Evolutionary conservation across 768 basidiomycete species (phyloP).

Genomic region (Russula olivacea): DNA sequence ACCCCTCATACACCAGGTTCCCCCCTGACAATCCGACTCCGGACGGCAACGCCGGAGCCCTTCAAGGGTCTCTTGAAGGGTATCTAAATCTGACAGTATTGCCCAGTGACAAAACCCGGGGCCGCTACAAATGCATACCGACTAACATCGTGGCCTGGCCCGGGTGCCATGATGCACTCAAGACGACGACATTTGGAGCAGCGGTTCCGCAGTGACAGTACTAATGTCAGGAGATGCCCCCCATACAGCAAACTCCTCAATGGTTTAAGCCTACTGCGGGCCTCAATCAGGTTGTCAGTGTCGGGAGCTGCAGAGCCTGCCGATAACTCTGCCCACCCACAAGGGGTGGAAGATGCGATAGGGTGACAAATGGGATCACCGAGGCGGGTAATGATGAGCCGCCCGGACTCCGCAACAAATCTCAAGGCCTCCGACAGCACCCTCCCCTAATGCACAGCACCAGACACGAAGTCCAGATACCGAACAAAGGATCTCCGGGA

Average conservation of each 20-base stretch:
- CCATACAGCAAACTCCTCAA: neutral
- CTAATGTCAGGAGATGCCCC: neutral
- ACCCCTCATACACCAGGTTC: constrained; percentile 26
- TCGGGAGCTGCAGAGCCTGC: constrained; percentile 14
- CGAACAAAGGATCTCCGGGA: constrained; percentile 43
- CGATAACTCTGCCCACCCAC: constrained; percentile 18
- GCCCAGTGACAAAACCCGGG: neutral
- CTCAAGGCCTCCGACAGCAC: constrained; percentile 20
- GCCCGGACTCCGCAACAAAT: constrained; percentile 24
- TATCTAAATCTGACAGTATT: neutral
- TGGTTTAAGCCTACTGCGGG: neutral
- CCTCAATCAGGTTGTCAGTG: neutral
- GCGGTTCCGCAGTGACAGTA: neutral
- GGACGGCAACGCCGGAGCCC: neutral
- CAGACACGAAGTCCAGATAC: constrained; percentile 32
- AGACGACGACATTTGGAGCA: neutral
- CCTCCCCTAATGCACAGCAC: constrained; percentile 16
- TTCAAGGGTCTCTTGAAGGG: neutral
- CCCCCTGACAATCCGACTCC: neutral
- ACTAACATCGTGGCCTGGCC: neutral
- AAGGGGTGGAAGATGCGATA: constrained; percentile 21
- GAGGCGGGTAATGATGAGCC: neutral
- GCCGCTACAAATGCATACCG: neutral
- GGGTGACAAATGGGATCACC: constrained; percentile 1
- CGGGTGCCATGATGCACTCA: neutral